Conservation (phyloP, 1,284 basidiomycete genomes). For the Ustilago sp. region DNA sequence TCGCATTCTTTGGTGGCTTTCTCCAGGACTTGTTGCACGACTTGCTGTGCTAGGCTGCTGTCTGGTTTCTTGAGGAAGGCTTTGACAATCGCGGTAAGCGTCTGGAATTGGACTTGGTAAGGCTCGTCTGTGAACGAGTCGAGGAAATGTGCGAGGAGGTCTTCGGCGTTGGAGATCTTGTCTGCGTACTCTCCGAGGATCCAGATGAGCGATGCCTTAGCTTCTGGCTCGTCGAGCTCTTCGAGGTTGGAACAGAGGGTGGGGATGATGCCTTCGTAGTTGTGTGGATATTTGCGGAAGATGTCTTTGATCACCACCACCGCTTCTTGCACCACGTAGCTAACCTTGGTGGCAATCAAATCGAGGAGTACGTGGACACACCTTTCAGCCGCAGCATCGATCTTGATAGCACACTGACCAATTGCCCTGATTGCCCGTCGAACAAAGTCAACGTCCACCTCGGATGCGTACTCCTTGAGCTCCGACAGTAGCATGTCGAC, state of each 20-base stretch:
- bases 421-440: slow-evolving; percentile 93
- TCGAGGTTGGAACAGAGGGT: slow-evolving; percentile 94
- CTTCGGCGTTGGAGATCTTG: slow-evolving; percentile 95
- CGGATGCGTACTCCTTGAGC: slow-evolving; percentile 96
- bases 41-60: slow-evolving; percentile 78
- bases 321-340: slow-evolving; percentile 97
- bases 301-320: slow-evolving; percentile 99
- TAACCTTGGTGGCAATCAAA: slow-evolving; percentile 89
- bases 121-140: slow-evolving; percentile 94
- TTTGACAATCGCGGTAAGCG: slow-evolving; percentile 95
- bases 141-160: slow-evolving; percentile 88
- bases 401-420: slow-evolving; percentile 95
- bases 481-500: slow-evolving; percentile 94
- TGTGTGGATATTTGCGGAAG: slow-evolving; percentile 96
- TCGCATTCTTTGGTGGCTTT: slow-evolving; percentile 97
- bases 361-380: slow-evolving; percentile 94
- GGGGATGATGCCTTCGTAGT: slow-evolving; percentile 96
- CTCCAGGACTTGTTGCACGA: slow-evolving; percentile 89
- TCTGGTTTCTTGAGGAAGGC: slow-evolving; percentile 95
- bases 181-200: slow-evolving; percentile 98
- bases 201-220: slow-evolving; percentile 97
- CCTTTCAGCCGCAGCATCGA: slow-evolving; percentile 89
- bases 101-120: slow-evolving; percentile 93
- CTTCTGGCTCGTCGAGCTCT: slow-evolving; percentile 96
- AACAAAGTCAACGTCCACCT: slow-evolving; percentile 98